These are phyloP conservation scores for Saitozyma podzolica DNA, from an alignment of 768 basidiomycete genomes.

Conservation along the genomic window DNA sequence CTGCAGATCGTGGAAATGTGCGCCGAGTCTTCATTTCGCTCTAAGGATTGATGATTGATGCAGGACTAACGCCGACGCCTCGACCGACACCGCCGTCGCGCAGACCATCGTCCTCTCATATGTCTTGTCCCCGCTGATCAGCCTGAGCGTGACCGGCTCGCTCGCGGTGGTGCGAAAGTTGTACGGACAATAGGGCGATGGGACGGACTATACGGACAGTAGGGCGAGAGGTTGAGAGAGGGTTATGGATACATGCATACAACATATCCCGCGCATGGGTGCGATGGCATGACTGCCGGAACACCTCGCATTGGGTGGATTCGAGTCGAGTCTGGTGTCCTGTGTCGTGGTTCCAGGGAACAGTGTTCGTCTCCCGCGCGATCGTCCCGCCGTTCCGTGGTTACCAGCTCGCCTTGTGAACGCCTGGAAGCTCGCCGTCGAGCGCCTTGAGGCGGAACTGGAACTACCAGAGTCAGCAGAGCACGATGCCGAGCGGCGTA, in stretches of 20 bases:
- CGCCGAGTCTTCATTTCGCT: too few species aligned
- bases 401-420: slow-evolving; percentile 89
- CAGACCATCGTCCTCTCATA: slow-evolving; percentile 47
- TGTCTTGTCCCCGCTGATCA: slow-evolving; percentile 43
- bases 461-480: slow-evolving; percentile 60
- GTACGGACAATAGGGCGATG: slow-evolving; percentile 4
- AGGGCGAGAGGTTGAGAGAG: not conserved
- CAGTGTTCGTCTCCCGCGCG: not conserved
- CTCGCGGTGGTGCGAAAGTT: slow-evolving; percentile 31
- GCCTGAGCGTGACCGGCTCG: slow-evolving; percentile 39
- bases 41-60: slow-evolving; percentile 24
- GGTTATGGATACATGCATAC: slow-evolving; percentile 18
- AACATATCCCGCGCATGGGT: slow-evolving; percentile 5
- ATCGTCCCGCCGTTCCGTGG: not conserved
- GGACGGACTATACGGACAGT: not conserved
- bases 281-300: not conserved
- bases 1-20: slow-evolving; percentile 22
- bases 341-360: too few species aligned
- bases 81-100: slow-evolving; percentile 40
- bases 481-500: not conserved
- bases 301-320: not conserved
- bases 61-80: slow-evolving; percentile 42
- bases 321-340: too few species aligned
- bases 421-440: slow-evolving; percentile 78
- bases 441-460: slow-evolving; percentile 87